Base-by-base conservation (phyloP, 2,329 filamentous ascomycete genomes). In the Fulvia fulva region DNA sequence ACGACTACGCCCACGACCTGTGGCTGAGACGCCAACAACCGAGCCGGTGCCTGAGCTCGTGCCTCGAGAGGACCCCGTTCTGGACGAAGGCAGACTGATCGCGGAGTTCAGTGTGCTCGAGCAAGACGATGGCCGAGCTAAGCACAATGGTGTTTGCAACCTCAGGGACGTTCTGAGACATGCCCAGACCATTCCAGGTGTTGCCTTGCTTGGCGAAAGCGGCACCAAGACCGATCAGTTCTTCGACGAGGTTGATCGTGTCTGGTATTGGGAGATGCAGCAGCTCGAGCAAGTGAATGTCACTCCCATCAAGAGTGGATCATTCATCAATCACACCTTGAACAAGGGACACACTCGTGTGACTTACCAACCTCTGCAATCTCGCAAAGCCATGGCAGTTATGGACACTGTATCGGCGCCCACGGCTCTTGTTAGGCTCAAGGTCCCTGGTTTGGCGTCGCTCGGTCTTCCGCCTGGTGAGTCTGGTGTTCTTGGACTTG, bases 281-380 rank as follows among this genome's bases (percentile, higher is more conserved):
- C 47, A 26, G n/a, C 44, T 45, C 19, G 30, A 45, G 9, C 19
- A 22, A 23, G n/a, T 16, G 23, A 22, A 43, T 12, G 45, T 34
- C 46, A 34, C 37, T 46, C 47, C 49, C 11, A 32, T 21, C 7
- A 52, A 56, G 11, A 25, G 16, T 21, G 37, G 50, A 6, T 22
- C 26, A n/a, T 65, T 65, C 56, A 59, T 65, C 53, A 63, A 64
- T 19, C 56, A 65, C 51, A 52, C 43, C 19, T 44, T 63, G 19
- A 56, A 52, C n/a, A 6, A 23, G 8, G 25, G 22, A 25, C 60
- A 63, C 45, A 37, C 55, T 32, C 22, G 25, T 32, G 12, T 46
- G 7, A 41, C 22, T 19, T 23, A 21, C 26, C 22, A 54, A 23
- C 34, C 12, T 32, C 26, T 21, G 23, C 47, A 5, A 21, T 19